Percentiles rank a stretch among this genome's conserved stretches.
phyloP scores from a whole-genome alignment of 345 rosid species.

The Fremontodendron californicum region DNA sequence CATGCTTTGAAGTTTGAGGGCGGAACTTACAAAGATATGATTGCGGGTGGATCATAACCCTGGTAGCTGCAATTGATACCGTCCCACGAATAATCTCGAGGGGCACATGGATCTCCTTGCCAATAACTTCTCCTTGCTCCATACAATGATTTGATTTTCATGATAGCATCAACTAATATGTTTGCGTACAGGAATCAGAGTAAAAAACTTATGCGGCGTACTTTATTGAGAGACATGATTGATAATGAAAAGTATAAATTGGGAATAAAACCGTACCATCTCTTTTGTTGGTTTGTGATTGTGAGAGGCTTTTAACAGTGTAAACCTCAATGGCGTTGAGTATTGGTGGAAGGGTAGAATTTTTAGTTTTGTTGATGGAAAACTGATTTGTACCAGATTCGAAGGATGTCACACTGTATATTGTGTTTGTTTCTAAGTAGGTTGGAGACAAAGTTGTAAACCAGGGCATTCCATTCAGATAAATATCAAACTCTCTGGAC shows the following conservation, averaged over 20 bases:
- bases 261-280: constrained; percentile 7
- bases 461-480: background rate
- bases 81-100: constrained; percentile 30
- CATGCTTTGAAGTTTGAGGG: background rate
- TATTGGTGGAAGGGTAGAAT: constrained; percentile 17
- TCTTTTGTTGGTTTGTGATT: constrained; percentile 14
- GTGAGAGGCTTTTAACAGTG: background rate
- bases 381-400: background rate
- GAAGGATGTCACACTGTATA: background rate
- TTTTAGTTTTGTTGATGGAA: constrained; percentile 6
- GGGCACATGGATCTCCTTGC: constrained; percentile 58
- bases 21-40: constrained; percentile 36
- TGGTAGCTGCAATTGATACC: constrained; percentile 38
- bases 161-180: constrained; percentile 31
- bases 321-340: constrained; percentile 12
- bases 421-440: background rate
- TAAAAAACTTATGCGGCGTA: no score
- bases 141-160: constrained; percentile 29
- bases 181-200: no score
- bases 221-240: background rate
- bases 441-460: background rate
- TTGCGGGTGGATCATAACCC: constrained; percentile 18
- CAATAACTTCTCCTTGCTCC: constrained; percentile 33
- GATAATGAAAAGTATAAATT: no score
- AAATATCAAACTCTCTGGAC: constrained; percentile 18